phyloP scores from a whole-genome alignment of 495 filamentous ascomycete species.

The Collariella sp. region DNA sequence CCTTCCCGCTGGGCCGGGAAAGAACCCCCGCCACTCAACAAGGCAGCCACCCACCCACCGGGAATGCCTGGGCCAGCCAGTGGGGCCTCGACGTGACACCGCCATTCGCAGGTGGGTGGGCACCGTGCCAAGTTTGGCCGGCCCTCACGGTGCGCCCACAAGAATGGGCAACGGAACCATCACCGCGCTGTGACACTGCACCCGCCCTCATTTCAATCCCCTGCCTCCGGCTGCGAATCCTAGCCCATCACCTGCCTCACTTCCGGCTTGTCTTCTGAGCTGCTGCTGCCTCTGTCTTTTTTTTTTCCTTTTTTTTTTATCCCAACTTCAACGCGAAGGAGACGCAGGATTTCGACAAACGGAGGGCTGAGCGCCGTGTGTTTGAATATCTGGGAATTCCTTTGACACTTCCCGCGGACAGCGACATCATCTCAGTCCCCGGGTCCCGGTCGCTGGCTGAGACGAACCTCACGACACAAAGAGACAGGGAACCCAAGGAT shows the following conservation, averaged over 20 bases:
- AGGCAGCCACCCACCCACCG: constrained; percentile 1
- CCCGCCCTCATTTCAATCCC: constrained; percentile 22
- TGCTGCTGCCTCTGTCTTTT: background rate
- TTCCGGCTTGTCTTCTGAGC: background rate
- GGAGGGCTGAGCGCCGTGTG: background rate
- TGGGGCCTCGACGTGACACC: constrained; percentile 1
- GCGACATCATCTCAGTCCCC: background rate
- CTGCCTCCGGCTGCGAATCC: constrained; percentile 1
- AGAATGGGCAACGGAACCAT: background rate
- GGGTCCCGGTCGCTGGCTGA: constrained; percentile 16
- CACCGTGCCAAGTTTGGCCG: constrained; percentile 8
- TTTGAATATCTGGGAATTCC: too few relatives aligned
- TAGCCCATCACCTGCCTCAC: background rate
- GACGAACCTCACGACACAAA: too few relatives aligned
- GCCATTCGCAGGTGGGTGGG: background rate
- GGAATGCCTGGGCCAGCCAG: too few relatives aligned
- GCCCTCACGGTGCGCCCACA: constrained; percentile 4
- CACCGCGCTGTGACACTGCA: constrained; percentile 15
- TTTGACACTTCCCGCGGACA: constrained; percentile 3
- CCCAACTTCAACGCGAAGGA: background rate
- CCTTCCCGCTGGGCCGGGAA: constrained; percentile 21
- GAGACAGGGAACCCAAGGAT: too few relatives aligned
- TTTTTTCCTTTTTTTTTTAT: background rate
- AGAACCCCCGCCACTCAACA: constrained; percentile 4
- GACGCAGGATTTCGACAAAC: background rate